These are phyloP conservation scores for Naematelia encephala DNA, from an alignment of 768 basidiomycete genomes.

Conservation along the genomic window DNA sequence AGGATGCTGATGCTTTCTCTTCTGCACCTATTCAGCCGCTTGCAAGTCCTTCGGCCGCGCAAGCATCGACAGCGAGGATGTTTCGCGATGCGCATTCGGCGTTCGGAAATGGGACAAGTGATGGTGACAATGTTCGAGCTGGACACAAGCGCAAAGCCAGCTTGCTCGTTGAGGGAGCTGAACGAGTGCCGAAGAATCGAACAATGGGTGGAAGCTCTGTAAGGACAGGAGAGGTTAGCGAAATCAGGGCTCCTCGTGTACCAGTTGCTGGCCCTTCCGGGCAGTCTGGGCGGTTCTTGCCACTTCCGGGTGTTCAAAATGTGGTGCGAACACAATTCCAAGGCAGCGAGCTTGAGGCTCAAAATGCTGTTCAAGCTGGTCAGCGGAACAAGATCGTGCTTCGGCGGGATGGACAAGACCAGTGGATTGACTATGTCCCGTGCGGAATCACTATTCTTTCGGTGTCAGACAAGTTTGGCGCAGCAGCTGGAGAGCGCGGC, in stretches of 20 bases:
- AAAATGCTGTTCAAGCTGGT: constrained; percentile 65
- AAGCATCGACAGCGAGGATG: constrained; percentile 35
- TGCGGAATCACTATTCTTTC: constrained; percentile 66
- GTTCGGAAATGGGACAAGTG: constrained; percentile 18
- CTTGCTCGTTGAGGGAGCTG: constrained; percentile 16
- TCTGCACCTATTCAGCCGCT: constrained; percentile 39
- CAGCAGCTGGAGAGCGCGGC: constrained; percentile 74
- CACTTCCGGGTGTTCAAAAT: constrained; percentile 62
- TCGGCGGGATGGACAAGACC: constrained; percentile 61
- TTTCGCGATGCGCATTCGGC: constrained; percentile 39
- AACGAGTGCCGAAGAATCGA: constrained; percentile 5
- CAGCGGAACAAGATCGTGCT: constrained; percentile 66
- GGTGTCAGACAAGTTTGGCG: constrained; percentile 66
- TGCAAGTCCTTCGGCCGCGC: constrained; percentile 24
- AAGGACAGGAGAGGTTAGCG: constrained; percentile 53
- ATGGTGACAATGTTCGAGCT: constrained; percentile 10
- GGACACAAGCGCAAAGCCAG: constrained; percentile 30
- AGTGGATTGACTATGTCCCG: constrained; percentile 87
- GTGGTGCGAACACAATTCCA: constrained; percentile 63
- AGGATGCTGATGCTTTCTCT: constrained; percentile 31
- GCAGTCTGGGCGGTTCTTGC: constrained; percentile 51
- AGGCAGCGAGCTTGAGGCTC: constrained; percentile 64
- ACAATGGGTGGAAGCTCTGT: constrained; percentile 51
- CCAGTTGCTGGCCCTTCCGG: constrained; percentile 10
- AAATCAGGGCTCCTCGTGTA: constrained; percentile 54